These are phyloP conservation scores for Kuraishia piskuri DNA, from an alignment of 805 yeast genomes.

Conservation along the genomic window DNA sequence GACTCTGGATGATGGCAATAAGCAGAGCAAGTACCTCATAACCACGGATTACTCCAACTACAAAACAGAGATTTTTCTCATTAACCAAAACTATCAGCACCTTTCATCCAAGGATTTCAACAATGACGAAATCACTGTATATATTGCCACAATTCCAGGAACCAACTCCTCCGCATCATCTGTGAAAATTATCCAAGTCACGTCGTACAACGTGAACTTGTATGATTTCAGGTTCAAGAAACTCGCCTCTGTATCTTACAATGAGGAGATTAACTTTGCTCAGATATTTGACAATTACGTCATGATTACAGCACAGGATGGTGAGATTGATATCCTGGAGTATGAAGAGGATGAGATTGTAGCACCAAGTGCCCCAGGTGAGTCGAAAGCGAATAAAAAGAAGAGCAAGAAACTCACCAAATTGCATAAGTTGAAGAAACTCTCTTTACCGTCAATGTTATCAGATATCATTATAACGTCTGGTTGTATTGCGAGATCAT, in stretches of 20 bases:
- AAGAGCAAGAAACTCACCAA: conserved; percentile 5
- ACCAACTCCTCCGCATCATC: conserved; percentile 5
- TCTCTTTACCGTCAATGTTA: conserved; percentile 25
- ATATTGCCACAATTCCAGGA: conserved; percentile 44
- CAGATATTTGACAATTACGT: conserved; percentile 53
- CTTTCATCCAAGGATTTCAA: conserved; percentile 55
- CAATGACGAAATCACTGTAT: conserved; percentile 54
- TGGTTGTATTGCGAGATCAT: conserved; percentile 47
- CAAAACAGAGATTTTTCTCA: conserved; percentile 62
- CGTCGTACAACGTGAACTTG: conserved; percentile 53
- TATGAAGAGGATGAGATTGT: conserved; percentile 11
- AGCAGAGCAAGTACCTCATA: conserved; percentile 46
- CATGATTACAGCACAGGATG: conserved; percentile 55
- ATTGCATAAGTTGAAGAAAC: conserved; percentile 12
- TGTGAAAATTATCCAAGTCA: conserved; percentile 55
- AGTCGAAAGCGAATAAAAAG: conserved; percentile 1
- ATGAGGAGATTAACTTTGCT: conserved; percentile 57
- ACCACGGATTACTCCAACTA: conserved; percentile 61
- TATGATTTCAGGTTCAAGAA: conserved; percentile 56
- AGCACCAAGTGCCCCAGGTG: conserved; percentile 1
- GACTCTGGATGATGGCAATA: conserved; percentile 40
- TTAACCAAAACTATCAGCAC: conserved; percentile 52
- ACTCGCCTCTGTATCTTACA: conserved; percentile 39
- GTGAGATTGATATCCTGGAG: conserved; percentile 58
- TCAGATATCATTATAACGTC: conserved; percentile 40